Evolutionary conservation across 805 yeast species (phyloP), one percentile per base, ranked within the genome.

Genomic region (Candida sphagnicola): DNA sequence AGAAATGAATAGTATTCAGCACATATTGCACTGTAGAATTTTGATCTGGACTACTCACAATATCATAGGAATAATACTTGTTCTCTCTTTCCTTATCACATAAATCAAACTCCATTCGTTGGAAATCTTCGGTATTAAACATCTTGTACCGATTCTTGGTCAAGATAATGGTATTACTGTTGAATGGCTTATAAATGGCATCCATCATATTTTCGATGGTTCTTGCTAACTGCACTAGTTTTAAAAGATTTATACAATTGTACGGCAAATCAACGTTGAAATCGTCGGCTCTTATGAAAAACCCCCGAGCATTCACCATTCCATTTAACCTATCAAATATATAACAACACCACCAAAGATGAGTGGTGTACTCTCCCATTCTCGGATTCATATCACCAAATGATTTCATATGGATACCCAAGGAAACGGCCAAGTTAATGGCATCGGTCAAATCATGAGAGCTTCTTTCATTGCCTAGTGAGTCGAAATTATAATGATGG

Each of bases 281-380:
- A 46, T 64, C 70, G 16, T 55, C 61, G 18, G 46, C 48, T 33
- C 53, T 48, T 29, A 63, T 54, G 38, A 61, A 55, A 23, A 60
- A 43, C 2, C 55, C 50, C 17, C 66, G 40, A 17, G 54, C 43
- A 43, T 56, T 59, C 10, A 54, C 47, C 13, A 60, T 39, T 5
- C 59, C 65, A 42, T 53, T 62, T 44, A 61, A 54, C 16, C 66
- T 41, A 42, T 64, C 70, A 31, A 63, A 41, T 3, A 62, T 41
- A 38, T 49, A 62, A 32, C 62, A 50, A 31, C 53, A 45, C 68
- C 68, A 64, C 65, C 67, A 64, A 14, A 63, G 41, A 29, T 55
- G 48, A 12, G 55, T 47, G 13, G 54, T 43, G 33, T 59, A 57
- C 3, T 39, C 42, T 4, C 39, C 41, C 10, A 41, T 29, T 8